phyloP scores from a whole-genome alignment of 208 protist genomes.

The Acanthamoeba triangularis region DNA sequence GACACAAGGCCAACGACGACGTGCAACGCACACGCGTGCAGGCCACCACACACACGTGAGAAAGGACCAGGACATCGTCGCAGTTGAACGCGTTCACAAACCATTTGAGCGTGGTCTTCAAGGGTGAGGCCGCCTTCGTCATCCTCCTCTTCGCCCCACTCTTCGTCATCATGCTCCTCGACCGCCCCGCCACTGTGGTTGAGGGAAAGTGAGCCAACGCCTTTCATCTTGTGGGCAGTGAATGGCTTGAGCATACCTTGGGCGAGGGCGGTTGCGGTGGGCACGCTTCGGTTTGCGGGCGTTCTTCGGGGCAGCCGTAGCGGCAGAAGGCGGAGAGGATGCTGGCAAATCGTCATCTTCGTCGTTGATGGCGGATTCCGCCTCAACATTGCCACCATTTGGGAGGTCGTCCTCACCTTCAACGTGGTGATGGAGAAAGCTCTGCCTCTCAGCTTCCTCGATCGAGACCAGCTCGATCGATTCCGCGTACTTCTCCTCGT shows the following conservation, averaged over 20 bases:
- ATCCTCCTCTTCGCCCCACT: slow-evolving; percentile 48
- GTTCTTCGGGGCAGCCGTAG: background rate
- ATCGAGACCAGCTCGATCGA: slow-evolving; percentile 6
- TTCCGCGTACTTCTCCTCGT: slow-evolving; percentile 20
- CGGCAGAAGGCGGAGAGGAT: background rate
- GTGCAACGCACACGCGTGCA: background rate
- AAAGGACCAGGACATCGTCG: background rate
- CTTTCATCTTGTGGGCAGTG: background rate
- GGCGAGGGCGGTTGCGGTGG: background rate
- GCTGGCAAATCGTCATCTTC: slow-evolving; percentile 21
- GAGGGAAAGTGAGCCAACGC: background rate
- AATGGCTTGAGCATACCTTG: too few relatives aligned
- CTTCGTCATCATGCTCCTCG: slow-evolving; percentile 57
- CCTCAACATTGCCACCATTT: background rate
- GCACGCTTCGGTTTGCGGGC: background rate
- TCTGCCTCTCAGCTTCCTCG: background rate
- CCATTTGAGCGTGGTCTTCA: slow-evolving; percentile 64
- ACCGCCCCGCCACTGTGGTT: background rate
- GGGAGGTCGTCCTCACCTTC: background rate
- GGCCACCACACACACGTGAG: too few relatives aligned
- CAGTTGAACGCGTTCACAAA: background rate
- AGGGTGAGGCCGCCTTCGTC: slow-evolving; percentile 19
- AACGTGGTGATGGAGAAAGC: slow-evolving; percentile 17
- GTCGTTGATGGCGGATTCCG: background rate
- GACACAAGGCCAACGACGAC: background rate